Evolutionary conservation across 495 filamentous ascomycete species (phyloP).

Genomic region (Mytilinidion resinicola): DNA sequence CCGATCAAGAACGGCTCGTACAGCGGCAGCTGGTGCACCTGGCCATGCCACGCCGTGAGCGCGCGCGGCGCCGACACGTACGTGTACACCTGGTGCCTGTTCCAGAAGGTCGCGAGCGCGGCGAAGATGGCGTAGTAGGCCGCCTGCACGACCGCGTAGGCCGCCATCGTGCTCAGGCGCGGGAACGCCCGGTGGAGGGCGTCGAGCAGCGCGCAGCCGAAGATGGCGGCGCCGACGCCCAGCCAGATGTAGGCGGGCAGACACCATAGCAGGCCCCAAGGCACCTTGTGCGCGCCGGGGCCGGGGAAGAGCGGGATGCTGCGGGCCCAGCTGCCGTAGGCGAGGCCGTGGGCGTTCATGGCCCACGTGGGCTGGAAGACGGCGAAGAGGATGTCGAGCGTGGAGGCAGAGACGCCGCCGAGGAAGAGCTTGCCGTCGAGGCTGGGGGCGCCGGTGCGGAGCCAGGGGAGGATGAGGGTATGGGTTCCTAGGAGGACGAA

Average conservation of each 20-base stretch:
- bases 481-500: not conserved
- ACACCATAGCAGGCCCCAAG: not conserved
- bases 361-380: not conserved
- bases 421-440: not conserved
- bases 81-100: not conserved
- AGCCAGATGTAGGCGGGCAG: not conserved
- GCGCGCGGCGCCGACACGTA: not conserved
- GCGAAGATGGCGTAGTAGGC: not conserved
- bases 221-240: not conserved
- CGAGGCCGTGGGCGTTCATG: not conserved
- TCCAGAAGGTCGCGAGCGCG: not conserved
- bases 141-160: not conserved
- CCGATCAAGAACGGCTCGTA: constrained; percentile 2
- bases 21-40: not conserved
- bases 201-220: not conserved
- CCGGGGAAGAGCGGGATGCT: not conserved
- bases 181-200: not conserved
- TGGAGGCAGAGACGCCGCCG: not conserved
- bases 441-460: not conserved
- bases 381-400: not conserved
- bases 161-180: not conserved
- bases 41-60: not conserved
- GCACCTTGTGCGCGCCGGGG: not conserved
- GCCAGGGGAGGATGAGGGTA: not conserved
- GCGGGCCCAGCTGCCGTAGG: not conserved